These are phyloP conservation scores for Ilex asprella DNA, from an alignment of 257 asterid species.

Conservation along the genomic window DNA sequence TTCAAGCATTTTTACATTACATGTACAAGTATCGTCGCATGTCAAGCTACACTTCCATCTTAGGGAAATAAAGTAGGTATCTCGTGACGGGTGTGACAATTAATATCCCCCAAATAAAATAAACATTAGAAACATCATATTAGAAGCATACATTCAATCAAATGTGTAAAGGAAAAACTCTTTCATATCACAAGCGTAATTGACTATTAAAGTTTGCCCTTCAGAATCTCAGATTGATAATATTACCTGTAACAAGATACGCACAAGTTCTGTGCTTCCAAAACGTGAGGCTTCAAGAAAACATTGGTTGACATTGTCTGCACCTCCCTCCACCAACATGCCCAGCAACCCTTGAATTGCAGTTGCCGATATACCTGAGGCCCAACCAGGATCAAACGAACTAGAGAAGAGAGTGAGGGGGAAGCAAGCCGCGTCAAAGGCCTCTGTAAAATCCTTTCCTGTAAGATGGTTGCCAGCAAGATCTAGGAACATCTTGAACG, in stretches of 20 bases:
- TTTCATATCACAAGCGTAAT: not conserved
- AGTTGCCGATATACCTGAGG: conserved; percentile 92
- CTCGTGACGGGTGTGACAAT: no score
- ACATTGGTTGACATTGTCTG: conserved; percentile 96
- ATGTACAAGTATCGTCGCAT: no score
- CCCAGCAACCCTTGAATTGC: conserved; percentile 87
- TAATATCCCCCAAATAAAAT: no score
- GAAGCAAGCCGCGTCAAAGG: conserved; percentile 99
- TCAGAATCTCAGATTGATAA: not conserved
- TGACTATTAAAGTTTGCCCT: conserved; percentile 2
- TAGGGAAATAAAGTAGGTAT: no score
- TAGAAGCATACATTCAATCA: no score
- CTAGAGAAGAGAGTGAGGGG: conserved; percentile 97
- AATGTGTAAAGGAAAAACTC: not conserved
- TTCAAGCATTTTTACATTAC: no score
- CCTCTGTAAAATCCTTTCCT: conserved; percentile 97
- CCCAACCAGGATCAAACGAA: conserved; percentile 98
- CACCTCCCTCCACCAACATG: conserved; percentile 98
- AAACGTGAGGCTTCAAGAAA: conserved; percentile 98
- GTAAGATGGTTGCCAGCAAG: conserved; percentile 87
- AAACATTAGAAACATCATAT: no score
- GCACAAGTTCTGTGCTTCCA: conserved; percentile 99
- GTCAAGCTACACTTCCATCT: no score
- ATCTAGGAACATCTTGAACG: conserved; percentile 91
- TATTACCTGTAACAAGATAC: conserved; percentile 87